Percentiles rank a stretch among this genome's conserved stretches.
phyloP scores from a whole-genome alignment of 2,329 filamentous ascomycete species.

The Trichophaea hybrida region DNA sequence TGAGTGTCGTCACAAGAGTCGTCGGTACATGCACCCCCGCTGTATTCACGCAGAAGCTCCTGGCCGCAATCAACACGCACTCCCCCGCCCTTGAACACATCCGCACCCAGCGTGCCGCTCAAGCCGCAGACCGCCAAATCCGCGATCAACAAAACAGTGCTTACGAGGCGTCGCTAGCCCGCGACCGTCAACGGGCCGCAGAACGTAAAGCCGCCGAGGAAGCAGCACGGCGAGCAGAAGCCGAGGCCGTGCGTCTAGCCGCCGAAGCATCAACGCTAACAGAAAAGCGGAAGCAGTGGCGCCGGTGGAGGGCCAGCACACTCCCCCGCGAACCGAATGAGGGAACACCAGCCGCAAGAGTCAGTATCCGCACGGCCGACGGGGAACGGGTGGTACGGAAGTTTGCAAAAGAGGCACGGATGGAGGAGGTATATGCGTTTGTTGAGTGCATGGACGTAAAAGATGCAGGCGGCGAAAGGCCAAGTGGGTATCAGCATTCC shows the following conservation, averaged over 20 bases:
- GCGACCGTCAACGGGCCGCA: constrained; percentile 70
- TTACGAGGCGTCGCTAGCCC: constrained; percentile 80
- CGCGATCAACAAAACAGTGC: constrained; percentile 83
- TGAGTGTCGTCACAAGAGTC: constrained; percentile 76
- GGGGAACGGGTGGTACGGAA: constrained; percentile 62
- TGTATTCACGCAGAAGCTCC: constrained; percentile 63
- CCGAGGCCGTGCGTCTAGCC: constrained; percentile 39
- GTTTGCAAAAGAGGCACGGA: constrained; percentile 52
- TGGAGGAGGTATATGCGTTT: constrained; percentile 91
- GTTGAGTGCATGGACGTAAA: constrained; percentile 71
- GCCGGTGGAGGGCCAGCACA: constrained; percentile 56
- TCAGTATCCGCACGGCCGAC: constrained; percentile 47
- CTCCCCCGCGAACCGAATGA: constrained; percentile 54
- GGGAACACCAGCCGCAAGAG: constrained; percentile 40
- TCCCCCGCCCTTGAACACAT: constrained; percentile 59
- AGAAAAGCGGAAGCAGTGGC: constrained; percentile 52
- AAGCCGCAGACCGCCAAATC: constrained; percentile 65
- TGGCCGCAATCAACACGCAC: constrained; percentile 58
- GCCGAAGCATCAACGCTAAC: constrained; percentile 27
- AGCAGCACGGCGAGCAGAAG: constrained; percentile 38
- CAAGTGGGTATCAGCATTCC: constrained; percentile 58
- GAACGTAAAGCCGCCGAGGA: constrained; percentile 62
- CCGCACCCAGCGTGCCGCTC: constrained; percentile 61
- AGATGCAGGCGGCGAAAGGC: constrained; percentile 31
- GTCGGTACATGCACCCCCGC: constrained; percentile 54